Conservation (phyloP, 2,329 filamentous ascomycete genomes). For the Sclerotinia borealis region DNA sequence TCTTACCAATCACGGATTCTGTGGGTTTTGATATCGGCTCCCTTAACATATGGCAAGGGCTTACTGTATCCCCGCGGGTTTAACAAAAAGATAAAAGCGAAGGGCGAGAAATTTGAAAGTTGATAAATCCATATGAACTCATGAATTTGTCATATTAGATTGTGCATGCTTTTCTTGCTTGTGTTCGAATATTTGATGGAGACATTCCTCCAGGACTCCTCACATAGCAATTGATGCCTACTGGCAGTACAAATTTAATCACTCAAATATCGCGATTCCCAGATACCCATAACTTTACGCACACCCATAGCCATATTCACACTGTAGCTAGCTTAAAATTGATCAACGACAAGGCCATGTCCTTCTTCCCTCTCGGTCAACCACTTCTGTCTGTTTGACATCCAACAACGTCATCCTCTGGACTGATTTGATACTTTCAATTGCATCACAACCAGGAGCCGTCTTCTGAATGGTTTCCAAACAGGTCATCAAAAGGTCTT, state of each 20-base stretch:
- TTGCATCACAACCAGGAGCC: background rate
- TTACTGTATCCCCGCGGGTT: background rate
- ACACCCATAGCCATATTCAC: background rate
- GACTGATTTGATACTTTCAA: background rate
- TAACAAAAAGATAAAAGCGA: background rate
- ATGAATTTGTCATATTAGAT: background rate
- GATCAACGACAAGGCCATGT: background rate
- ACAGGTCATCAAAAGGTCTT: background rate
- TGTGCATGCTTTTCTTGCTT: background rate
- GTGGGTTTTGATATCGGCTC: no score
- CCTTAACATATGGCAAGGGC: no score
- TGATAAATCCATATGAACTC: background rate
- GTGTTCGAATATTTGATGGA: background rate
- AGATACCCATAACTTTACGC: background rate
- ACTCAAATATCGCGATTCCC: background rate
- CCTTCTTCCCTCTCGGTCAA: background rate
- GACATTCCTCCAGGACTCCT: background rate
- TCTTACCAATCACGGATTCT: no score
- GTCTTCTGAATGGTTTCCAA: background rate
- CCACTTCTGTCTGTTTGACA: background rate
- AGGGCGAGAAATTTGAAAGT: background rate
- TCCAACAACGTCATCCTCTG: background rate
- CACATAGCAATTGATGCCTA: background rate
- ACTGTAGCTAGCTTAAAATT: background rate
- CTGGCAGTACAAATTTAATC: background rate